These are phyloP conservation scores for Adansonia grandidieri DNA, from an alignment of 441 rosid genomes.

Conservation along the genomic window DNA sequence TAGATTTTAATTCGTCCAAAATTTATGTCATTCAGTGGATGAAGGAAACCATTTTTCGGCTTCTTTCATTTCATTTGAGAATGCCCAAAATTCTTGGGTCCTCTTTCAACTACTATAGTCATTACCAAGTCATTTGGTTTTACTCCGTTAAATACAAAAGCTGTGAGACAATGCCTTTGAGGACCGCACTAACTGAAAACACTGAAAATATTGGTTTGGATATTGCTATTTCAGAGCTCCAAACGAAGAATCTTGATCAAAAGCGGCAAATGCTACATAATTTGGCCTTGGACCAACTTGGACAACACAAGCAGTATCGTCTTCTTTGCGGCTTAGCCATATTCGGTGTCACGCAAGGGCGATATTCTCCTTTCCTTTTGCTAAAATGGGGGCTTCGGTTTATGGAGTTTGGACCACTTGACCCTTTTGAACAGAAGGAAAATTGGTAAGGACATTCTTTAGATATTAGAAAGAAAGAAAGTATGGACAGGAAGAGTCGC, in stretches of 20 bases:
- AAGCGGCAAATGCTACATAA: background rate
- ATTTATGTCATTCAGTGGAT: background rate
- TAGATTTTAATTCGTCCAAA: background rate
- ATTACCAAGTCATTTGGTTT: background rate
- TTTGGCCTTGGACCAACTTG: background rate
- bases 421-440: background rate
- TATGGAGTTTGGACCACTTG: constrained; percentile 12
- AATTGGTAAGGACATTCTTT: background rate
- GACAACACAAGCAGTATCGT: constrained; percentile 2
- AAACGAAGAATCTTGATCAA: background rate
- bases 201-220: background rate
- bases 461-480: constrained; percentile 3
- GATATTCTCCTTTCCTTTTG: constrained; percentile 6
- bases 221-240: background rate
- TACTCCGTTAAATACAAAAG: background rate
- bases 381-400: constrained; percentile 12
- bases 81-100: background rate
- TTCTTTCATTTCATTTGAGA: background rate
- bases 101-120: background rate
- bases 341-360: background rate
- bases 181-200: background rate
- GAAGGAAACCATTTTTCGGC: background rate
- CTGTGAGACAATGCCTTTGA: background rate
- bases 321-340: constrained; percentile 2
- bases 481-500: background rate